Evolutionary conservation across 2,329 filamentous ascomycete species (phyloP).

Genomic region (Botryotinia globosa): DNA sequence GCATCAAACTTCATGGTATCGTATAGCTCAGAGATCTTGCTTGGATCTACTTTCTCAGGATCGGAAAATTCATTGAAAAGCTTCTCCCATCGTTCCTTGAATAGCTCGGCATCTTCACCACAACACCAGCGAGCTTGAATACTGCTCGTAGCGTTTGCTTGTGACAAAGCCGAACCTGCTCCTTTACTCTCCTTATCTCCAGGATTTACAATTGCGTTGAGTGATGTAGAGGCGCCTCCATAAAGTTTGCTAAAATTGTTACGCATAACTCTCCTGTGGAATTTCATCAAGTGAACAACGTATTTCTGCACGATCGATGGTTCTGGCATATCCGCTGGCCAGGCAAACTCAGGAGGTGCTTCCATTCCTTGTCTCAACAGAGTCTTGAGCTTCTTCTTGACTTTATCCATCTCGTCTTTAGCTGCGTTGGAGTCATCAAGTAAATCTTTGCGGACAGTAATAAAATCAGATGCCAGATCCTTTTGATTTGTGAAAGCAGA

Average conservation of each 20-base stretch:
- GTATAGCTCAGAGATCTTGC: conserved; percentile 97
- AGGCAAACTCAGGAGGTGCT: conserved; percentile 94
- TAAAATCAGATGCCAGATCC: conserved; percentile 80
- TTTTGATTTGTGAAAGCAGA: conserved; percentile 84
- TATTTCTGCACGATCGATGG: conserved; percentile 88
- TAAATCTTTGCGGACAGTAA: conserved; percentile 88
- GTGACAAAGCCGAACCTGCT: conserved; percentile 48
- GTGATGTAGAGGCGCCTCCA: conserved; percentile 61
- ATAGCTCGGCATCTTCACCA: conserved; percentile 89
- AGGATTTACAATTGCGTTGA: conserved; percentile 55
- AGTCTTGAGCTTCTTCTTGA: conserved; percentile 98
- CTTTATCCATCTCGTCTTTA: conserved; percentile 99
- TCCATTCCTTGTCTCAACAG: conserved; percentile 89
- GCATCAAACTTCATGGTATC: conserved; percentile 99
- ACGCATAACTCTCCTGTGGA: conserved; percentile 92
- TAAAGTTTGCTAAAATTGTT: conserved; percentile 84
- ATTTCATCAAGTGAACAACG: conserved; percentile 96
- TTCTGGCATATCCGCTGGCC: conserved; percentile 92
- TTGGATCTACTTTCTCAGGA: conserved; percentile 95
- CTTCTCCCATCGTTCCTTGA: conserved; percentile 97
- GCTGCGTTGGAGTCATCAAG: conserved; percentile 97
- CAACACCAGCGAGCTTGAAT: conserved; percentile 96
- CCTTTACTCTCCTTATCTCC: conserved; percentile 39
- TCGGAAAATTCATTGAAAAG: conserved; percentile 96
- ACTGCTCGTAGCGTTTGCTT: conserved; percentile 59